These are phyloP conservation scores for Colletotrichum sojae DNA, from an alignment of 2,329 filamentous ascomycete genomes.

Conservation along the genomic window DNA sequence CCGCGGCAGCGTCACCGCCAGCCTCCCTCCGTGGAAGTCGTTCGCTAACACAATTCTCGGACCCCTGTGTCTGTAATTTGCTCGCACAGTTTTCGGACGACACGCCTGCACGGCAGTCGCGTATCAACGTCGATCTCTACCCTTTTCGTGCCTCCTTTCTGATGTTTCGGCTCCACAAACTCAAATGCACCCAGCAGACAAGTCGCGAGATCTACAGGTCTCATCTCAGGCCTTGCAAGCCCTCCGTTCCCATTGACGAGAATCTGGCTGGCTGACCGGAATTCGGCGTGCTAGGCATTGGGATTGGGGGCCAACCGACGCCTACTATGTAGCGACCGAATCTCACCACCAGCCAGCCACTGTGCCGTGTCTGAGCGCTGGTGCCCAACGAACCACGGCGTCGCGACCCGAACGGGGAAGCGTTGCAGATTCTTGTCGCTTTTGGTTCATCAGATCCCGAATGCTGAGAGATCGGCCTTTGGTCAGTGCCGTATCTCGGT, in stretches of 20 bases:
- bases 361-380: conserved; percentile 22
- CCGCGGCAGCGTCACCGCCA: background rate
- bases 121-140: conserved; percentile 33
- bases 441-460: conserved; percentile 14
- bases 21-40: conserved; percentile 7
- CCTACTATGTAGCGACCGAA: background rate
- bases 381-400: conserved; percentile 27
- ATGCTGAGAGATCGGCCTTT: conserved; percentile 18
- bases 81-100: conserved; percentile 30
- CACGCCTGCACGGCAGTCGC: conserved; percentile 23
- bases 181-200: conserved; percentile 26
- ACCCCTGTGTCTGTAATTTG: conserved; percentile 33
- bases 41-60: background rate
- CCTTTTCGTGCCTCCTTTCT: conserved; percentile 3
- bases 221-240: conserved; percentile 38
- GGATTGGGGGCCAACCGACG: conserved; percentile 20
- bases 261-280: conserved; percentile 5
- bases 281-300: conserved; percentile 7
- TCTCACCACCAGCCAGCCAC: conserved; percentile 4
- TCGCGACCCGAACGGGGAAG: conserved; percentile 22
- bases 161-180: conserved; percentile 37
- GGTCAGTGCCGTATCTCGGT: conserved; percentile 13
- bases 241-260: conserved; percentile 21
- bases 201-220: conserved; percentile 36
- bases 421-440: conserved; percentile 2